Conservation (phyloP, 2,329 filamentous ascomycete species). For the Lasiodiplodia sp. region DNA sequence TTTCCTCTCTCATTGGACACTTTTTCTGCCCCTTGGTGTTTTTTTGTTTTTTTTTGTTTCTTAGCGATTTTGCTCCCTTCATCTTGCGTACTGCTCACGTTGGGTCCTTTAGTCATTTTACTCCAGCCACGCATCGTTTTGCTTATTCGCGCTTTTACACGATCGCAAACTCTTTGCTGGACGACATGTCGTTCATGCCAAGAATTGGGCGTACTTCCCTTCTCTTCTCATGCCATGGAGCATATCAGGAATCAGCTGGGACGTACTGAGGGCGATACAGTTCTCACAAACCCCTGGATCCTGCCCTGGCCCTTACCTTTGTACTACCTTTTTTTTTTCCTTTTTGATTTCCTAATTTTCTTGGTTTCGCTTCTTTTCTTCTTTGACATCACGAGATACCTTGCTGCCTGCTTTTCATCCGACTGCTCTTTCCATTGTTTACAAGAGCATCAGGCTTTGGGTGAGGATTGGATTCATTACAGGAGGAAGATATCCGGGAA, state of each 20-base stretch:
- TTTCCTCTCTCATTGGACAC: background rate
- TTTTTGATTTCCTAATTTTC: background rate
- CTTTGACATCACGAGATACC: constrained; percentile 23
- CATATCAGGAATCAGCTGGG: background rate
- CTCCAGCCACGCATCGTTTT: background rate
- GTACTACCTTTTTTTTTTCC: background rate
- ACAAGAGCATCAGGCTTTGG: background rate
- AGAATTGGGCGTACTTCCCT: background rate
- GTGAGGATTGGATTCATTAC: background rate
- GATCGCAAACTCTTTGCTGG: constrained; percentile 14
- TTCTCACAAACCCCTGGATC: background rate
- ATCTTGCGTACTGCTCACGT: constrained; percentile 20
- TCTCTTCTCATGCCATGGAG: background rate
- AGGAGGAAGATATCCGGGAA: background rate
- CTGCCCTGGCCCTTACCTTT: background rate
- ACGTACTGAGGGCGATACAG: background rate
- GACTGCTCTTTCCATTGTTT: background rate
- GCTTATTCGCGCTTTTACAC: background rate
- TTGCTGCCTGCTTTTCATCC: constrained; percentile 16
- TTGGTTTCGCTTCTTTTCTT: background rate
- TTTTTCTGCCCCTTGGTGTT: background rate
- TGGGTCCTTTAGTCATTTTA: background rate
- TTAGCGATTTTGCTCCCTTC: constrained; percentile 21
- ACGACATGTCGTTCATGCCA: constrained; percentile 4
- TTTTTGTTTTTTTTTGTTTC: background rate